These are phyloP conservation scores for Heliamphora exappendiculata DNA, from an alignment of 148 eudicot genomes.

Conservation along the genomic window DNA sequence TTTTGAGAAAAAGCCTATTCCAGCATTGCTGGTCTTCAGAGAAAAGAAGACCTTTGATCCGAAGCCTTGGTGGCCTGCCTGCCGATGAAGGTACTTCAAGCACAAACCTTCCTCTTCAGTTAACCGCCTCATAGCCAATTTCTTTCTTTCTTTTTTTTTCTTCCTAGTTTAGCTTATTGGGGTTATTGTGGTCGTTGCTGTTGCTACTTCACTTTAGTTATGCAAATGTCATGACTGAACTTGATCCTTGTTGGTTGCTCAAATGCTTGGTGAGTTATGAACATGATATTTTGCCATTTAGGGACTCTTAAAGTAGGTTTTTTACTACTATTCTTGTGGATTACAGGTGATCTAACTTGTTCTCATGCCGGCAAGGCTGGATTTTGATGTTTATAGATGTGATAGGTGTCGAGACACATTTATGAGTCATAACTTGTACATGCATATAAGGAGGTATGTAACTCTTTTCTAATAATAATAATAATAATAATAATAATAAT, in stretches of 20 bases:
- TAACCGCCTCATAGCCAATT: too few relatives aligned
- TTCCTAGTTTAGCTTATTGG: too few relatives aligned
- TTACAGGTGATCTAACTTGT: neutral
- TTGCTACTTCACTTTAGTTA: neutral
- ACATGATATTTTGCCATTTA: neutral
- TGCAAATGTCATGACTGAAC: neutral
- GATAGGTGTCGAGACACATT: neutral
- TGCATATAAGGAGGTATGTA: neutral
- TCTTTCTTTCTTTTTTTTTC: too few relatives aligned
- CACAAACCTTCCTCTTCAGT: too few relatives aligned
- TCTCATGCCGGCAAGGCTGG: slow-evolving; percentile 1
- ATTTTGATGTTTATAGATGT: neutral
- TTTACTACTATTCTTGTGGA: neutral
- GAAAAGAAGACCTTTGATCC: too few relatives aligned
- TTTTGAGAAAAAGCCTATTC: too few relatives aligned
- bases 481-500: too few relatives aligned
- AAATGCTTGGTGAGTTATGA: neutral
- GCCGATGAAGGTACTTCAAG: too few relatives aligned
- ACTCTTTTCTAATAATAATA: neutral
- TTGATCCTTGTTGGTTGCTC: neutral
- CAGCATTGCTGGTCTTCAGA: too few relatives aligned
- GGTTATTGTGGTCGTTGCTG: neutral
- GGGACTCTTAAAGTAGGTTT: neutral
- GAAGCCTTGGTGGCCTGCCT: too few relatives aligned
- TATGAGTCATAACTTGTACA: neutral